Evolutionary conservation across 306 rosid species (phyloP), one percentile per base, ranked within the genome.

Genomic region (Ziziphus jujuba): DNA sequence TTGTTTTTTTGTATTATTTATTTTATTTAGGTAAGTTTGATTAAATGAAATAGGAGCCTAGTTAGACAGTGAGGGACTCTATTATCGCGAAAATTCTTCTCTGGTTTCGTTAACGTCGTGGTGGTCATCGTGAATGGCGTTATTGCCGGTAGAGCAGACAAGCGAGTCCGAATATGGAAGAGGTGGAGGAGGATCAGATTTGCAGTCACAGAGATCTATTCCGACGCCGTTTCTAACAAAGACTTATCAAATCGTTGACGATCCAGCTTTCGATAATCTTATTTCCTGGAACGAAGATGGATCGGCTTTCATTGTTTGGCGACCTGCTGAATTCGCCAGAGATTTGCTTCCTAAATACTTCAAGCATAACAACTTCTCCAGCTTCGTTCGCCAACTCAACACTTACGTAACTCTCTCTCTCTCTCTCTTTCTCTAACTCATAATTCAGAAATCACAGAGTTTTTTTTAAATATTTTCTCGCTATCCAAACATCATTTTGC

Each of bases 311-410:
- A 82, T 93, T 4, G 99, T 93, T 56, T 88, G 96, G 99, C 77
- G 87, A 64, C 95, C 99, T 0, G 99, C 97, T 7, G 99, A 93
- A 64, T 93, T 93, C 66, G 99, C 99, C 48, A 82, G 99, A 56
- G 99, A 93, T 88, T 86, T 93, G 81, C 97, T 93, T 47, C 99
- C 99, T 0, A 86, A 90, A 72, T 90, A 86, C 63, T 93, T 93
- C 80, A 90, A 93, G 43, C 97, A 93, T 78, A 93, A 93, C 33
- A 93, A 93, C 45, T 93, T 90, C 70, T 93, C 99, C 62, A 93
- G 99, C 76, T 93, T 93, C 71, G 99, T 93, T 61, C 97, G 99
- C 48, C 99, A 93, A 59, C 96, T 93, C 28, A 93, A 93, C 73
- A 93, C 99, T 61, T 93, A 93, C 73, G 98, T 86, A 80, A 74